These are phyloP conservation scores for Thielaviopsis musarum DNA, from an alignment of 2,329 filamentous ascomycete genomes.

Conservation along the genomic window DNA sequence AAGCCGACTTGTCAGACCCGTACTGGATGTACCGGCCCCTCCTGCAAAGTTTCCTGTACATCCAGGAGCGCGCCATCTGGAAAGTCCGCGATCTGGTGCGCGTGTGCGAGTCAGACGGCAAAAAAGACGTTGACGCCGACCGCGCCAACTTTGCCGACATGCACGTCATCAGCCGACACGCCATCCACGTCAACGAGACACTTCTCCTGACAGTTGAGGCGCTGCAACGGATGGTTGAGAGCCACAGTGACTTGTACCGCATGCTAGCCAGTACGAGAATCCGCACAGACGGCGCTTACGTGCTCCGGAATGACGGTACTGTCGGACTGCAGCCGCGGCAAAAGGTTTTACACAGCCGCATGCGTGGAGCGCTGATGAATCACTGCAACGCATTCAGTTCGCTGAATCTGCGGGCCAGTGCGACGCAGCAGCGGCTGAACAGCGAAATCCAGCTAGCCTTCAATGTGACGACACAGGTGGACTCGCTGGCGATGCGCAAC, in stretches of 20 bases:
- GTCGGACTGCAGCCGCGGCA: not conserved
- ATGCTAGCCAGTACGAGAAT: not conserved
- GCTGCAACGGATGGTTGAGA: not conserved
- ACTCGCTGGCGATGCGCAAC: constrained; percentile 10
- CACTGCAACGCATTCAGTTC: not conserved
- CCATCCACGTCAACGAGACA: not conserved
- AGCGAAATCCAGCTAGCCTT: constrained; percentile 2
- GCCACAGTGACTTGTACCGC: not conserved
- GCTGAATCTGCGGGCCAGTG: not conserved
- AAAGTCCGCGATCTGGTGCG: constrained; percentile 1
- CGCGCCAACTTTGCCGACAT: not conserved
- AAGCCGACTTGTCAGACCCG: not conserved
- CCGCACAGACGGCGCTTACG: not conserved
- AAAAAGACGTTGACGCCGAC: not conserved
- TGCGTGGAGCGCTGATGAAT: not conserved
- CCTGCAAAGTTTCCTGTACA: not conserved
- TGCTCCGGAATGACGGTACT: not conserved
- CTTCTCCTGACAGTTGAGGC: not conserved
- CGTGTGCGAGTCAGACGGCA: not conserved
- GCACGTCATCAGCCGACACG: not conserved
- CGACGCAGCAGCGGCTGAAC: not conserved
- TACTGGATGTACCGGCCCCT: constrained; percentile 1
- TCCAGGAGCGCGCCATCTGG: constrained; percentile 2
- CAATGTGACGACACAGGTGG: constrained; percentile 2
- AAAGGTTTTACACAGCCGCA: not conserved